Conservation (phyloP, 2,329 filamentous ascomycete species). For the Alternaria rosae region DNA sequence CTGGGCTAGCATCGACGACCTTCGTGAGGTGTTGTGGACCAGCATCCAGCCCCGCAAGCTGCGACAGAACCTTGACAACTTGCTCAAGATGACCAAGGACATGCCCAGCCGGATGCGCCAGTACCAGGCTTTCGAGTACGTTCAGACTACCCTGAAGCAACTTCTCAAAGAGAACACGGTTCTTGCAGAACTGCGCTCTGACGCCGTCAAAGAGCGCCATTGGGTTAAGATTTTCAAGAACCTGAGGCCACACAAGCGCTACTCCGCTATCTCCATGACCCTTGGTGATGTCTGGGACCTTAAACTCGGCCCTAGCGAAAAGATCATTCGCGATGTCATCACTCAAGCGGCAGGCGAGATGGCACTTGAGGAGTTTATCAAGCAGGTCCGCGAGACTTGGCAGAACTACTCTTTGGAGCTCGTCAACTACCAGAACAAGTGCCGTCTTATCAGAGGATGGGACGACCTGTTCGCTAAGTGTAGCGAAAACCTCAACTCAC, state of each 20-base stretch:
- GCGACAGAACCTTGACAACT: slow-evolving; percentile 82
- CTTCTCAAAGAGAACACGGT: slow-evolving; percentile 90
- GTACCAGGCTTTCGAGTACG: slow-evolving; percentile 99
- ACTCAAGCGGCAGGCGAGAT: slow-evolving; percentile 96
- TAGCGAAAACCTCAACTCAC: slow-evolving; percentile 94
- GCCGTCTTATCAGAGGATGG: slow-evolving; percentile 95
- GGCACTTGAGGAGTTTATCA: slow-evolving; percentile 96
- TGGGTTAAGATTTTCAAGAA: slow-evolving; percentile 99
- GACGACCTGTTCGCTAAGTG: slow-evolving; percentile 98
- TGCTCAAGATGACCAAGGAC: slow-evolving; percentile 98
- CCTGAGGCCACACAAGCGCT: slow-evolving; percentile 89
- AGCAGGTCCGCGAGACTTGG: slow-evolving; percentile 96
- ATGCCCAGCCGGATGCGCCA: slow-evolving; percentile 99
- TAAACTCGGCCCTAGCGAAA: slow-evolving; percentile 85
- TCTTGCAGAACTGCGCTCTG: slow-evolving; percentile 89
- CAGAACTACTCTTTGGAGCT: slow-evolving; percentile 93
- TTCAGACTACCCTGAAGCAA: slow-evolving; percentile 87
- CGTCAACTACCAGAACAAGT: slow-evolving; percentile 98
- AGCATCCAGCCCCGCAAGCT: slow-evolving; percentile 95
- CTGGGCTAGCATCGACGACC: slow-evolving; percentile 94
- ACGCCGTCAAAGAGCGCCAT: slow-evolving; percentile 93
- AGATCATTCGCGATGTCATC: slow-evolving; percentile 90
- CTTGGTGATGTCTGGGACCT: slow-evolving; percentile 99
- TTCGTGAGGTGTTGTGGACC: slow-evolving; percentile 91
- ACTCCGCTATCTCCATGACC: slow-evolving; percentile 92